Conservation (phyloP, 2,329 filamentous ascomycete species). For the Penicillium sp. region DNA sequence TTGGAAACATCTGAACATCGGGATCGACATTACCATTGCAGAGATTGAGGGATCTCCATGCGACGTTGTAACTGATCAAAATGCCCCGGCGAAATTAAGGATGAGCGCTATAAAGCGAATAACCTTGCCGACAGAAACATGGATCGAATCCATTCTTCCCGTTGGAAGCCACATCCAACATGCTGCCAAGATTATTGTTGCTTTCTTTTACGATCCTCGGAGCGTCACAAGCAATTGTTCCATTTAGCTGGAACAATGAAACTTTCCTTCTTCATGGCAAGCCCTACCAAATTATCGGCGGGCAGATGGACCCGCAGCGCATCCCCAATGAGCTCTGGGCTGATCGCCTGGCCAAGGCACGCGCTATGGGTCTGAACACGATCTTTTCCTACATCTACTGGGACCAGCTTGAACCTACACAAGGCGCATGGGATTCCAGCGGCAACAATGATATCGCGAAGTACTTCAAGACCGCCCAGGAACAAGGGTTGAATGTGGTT, state of each 20-base stretch:
- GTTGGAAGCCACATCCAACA: not conserved
- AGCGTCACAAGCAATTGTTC: conserved; percentile 1
- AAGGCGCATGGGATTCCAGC: conserved; percentile 40
- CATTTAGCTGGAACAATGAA: conserved; percentile 9
- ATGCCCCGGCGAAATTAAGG: not conserved
- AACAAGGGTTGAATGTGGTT: conserved; percentile 48
- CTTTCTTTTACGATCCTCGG: not conserved
- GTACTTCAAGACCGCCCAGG: conserved; percentile 50
- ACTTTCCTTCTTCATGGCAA: conserved; percentile 14
- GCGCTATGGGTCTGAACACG: conserved; percentile 52
- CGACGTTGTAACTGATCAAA: not conserved
- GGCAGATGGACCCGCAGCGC: conserved; percentile 37
- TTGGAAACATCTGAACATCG: not conserved
- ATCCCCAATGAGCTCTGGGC: conserved; percentile 50
- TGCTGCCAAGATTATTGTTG: not conserved
- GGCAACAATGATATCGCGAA: conserved; percentile 49
- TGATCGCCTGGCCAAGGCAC: conserved; percentile 45
- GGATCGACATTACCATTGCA: not conserved
- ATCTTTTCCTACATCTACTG: conserved; percentile 54
- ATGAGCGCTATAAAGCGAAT: too few species aligned
- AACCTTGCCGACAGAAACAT: too few species aligned
- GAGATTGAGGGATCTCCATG: not conserved
- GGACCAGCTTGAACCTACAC: conserved; percentile 48
- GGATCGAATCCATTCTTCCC: not conserved
- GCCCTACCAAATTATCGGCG: conserved; percentile 13